Evolutionary conservation across 495 filamentous ascomycete genomes (phyloP).

Genomic region (Aspergillus nanangensis): DNA sequence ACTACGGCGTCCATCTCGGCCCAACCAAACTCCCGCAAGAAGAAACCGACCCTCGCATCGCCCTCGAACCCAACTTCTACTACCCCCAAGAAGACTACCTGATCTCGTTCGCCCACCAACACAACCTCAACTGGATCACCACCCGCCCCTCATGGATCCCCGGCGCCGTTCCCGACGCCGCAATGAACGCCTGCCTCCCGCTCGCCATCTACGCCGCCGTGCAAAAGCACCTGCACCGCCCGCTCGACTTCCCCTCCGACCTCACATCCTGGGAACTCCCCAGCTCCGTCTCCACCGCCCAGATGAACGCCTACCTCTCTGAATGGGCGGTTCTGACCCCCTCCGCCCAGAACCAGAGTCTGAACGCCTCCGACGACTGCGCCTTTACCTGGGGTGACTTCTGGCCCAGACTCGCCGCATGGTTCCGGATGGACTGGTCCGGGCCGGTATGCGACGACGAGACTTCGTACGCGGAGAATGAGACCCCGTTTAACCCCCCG

Average conservation of each 20-base stretch:
- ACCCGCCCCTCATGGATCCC: constrained; percentile 43
- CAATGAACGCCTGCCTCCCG: constrained; percentile 46
- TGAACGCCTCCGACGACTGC: constrained; percentile 41
- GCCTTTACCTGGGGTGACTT: constrained; percentile 39
- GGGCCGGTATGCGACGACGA: constrained; percentile 19
- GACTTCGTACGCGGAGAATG: constrained; percentile 14
- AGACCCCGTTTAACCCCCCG: constrained; percentile 16
- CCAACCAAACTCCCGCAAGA: constrained; percentile 36
- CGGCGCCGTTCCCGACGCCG: constrained; percentile 44
- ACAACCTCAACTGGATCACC: constrained; percentile 29
- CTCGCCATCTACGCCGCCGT: constrained; percentile 46
- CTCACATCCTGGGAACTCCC: constrained; percentile 35
- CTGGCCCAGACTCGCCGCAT: constrained; percentile 41
- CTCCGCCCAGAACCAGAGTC: constrained; percentile 32
- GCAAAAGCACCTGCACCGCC: constrained; percentile 26
- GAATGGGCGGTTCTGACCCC: constrained; percentile 47
- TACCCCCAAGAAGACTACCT: constrained; percentile 45
- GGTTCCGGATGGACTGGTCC: constrained; percentile 33
- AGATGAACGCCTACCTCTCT: constrained; percentile 42
- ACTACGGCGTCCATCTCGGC: constrained; percentile 50
- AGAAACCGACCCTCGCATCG: constrained; percentile 40
- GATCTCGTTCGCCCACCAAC: constrained; percentile 10
- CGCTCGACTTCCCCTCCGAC: constrained; percentile 39
- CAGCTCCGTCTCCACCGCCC: constrained; percentile 31
- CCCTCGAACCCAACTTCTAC: constrained; percentile 48